These are phyloP conservation scores for Dryadomyces quercivorus DNA, from an alignment of 2,329 filamentous ascomycete species.

Conservation along the genomic window DNA sequence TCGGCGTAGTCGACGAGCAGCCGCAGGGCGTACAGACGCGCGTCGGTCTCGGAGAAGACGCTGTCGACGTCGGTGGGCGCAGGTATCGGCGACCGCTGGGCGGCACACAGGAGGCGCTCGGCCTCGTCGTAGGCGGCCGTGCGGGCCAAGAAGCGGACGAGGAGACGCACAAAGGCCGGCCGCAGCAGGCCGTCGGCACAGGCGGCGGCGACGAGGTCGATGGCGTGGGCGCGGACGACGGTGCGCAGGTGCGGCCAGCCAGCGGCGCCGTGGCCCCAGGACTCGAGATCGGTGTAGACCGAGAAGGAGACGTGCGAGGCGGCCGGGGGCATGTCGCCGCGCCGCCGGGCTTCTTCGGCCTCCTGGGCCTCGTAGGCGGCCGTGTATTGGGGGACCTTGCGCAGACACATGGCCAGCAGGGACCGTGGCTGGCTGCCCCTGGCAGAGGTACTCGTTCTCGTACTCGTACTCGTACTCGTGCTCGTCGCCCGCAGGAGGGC, in stretches of 20 bases:
- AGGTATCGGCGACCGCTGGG: constrained; percentile 10
- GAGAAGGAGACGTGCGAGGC: constrained; percentile 27
- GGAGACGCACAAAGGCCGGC: constrained; percentile 23
- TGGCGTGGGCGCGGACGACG: constrained; percentile 33
- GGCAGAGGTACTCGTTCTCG: background rate
- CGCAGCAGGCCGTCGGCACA: constrained; percentile 29
- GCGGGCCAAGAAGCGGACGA: constrained; percentile 29
- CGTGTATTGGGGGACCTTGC: constrained; percentile 34
- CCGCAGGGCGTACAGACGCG: constrained; percentile 14
- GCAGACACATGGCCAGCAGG: constrained; percentile 35
- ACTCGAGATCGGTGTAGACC: constrained; percentile 37
- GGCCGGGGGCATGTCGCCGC: constrained; percentile 23
- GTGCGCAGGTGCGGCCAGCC: constrained; percentile 34
- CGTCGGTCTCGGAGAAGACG: constrained; percentile 15
- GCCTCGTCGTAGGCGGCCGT: constrained; percentile 25
- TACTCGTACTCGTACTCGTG: background rate
- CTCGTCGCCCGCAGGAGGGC: constrained; percentile 29
- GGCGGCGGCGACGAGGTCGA: constrained; percentile 29
- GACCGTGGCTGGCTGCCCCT: constrained; percentile 18
- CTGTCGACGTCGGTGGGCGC: constrained; percentile 13
- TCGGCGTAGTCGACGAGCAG: constrained; percentile 17
- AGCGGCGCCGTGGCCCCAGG: constrained; percentile 22
- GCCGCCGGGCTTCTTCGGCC: constrained; percentile 22
- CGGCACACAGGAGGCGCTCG: constrained; percentile 24
- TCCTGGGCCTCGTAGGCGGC: constrained; percentile 30